Conservation (phyloP, 2,329 filamentous ascomycete species). For the Bipolaris sorokiniana region DNA sequence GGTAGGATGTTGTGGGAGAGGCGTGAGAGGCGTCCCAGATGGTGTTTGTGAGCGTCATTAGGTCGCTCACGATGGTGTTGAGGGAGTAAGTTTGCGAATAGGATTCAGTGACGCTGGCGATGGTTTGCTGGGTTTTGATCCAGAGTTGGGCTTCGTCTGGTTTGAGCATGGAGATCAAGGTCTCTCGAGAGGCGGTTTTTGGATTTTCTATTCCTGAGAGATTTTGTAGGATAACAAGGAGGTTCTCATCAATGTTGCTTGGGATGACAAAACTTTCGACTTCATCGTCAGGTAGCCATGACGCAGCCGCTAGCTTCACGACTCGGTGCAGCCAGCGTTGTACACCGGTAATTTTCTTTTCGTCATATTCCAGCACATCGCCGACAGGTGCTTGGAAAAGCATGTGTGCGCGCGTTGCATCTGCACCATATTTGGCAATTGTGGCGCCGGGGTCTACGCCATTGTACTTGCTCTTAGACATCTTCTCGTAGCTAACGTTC, state of each 20-base stretch:
- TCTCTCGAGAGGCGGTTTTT: not conserved
- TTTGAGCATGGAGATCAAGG: constrained; percentile 19
- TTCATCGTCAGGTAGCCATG: constrained; percentile 32
- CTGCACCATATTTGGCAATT: constrained; percentile 77
- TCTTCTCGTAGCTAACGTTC: constrained; percentile 79
- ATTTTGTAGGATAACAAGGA: constrained; percentile 26
- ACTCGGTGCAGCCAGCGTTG: constrained; percentile 79
- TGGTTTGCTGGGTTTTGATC: constrained; percentile 70
- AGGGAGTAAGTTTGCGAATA: constrained; percentile 75
- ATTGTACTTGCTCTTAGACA: constrained; percentile 95
- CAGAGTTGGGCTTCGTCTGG: constrained; percentile 59
- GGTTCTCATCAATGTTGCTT: constrained; percentile 33
- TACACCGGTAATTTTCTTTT: constrained; percentile 78
- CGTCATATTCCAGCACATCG: constrained; percentile 88
- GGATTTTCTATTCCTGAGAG: constrained; percentile 15
- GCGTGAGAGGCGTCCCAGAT: constrained; percentile 37
- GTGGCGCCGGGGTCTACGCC: constrained; percentile 80
- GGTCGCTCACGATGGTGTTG: constrained; percentile 82
- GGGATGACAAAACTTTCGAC: constrained; percentile 27
- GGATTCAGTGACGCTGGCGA: constrained; percentile 69
- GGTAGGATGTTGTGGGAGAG: constrained; percentile 48
- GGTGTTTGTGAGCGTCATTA: constrained; percentile 80
- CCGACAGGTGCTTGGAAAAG: constrained; percentile 85
- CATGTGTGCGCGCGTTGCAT: constrained; percentile 84
- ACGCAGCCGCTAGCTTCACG: constrained; percentile 57